phyloP scores from a whole-genome alignment of 2,329 filamentous ascomycete species.

The Lasiodiplodia gonubiensis region DNA sequence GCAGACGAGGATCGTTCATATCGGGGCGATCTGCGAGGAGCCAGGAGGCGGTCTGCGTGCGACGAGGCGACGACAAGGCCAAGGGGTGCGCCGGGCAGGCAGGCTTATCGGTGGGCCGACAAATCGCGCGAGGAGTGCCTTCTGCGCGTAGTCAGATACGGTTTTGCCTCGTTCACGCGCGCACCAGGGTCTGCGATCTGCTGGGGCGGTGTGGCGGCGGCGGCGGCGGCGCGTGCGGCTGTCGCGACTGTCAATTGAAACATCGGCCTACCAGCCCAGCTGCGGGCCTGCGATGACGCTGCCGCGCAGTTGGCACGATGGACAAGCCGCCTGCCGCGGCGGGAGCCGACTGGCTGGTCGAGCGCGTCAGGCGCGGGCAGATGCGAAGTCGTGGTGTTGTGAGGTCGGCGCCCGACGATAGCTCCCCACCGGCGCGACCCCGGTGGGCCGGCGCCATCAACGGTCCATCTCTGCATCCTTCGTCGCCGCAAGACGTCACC shows the following conservation, averaged over 20 bases:
- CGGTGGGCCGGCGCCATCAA: slow-evolving; percentile 2
- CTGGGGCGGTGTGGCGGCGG: slow-evolving; percentile 13
- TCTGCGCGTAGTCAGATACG: slow-evolving; percentile 8
- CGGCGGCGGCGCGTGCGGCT: slow-evolving; percentile 8
- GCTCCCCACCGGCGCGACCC: neutral
- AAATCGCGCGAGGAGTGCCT: neutral
- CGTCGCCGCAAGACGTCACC: slow-evolving; percentile 3
- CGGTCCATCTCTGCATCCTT: neutral
- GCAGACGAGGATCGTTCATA: neutral
- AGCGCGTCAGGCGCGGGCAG: no score
- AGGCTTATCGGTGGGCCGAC: slow-evolving; percentile 16
- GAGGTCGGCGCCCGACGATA: no score
- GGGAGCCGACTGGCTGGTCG: neutral
- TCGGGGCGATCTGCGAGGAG: neutral
- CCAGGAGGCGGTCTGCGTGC: slow-evolving; percentile 7
- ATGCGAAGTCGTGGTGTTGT: no score
- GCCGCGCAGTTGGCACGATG: neutral
- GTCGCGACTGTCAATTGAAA: slow-evolving; percentile 8
- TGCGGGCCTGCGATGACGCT: neutral
- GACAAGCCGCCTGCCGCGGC: neutral
- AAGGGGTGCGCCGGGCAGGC: neutral
- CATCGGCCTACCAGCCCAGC: no score
- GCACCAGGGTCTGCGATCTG: slow-evolving; percentile 22
- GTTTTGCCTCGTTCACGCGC: slow-evolving; percentile 1
- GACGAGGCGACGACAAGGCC: slow-evolving; percentile 10